Percentiles rank a stretch among this genome's conserved stretches.
Conservation (phyloP, 768 basidiomycete species). For the Tulasnella sp. region DNA sequence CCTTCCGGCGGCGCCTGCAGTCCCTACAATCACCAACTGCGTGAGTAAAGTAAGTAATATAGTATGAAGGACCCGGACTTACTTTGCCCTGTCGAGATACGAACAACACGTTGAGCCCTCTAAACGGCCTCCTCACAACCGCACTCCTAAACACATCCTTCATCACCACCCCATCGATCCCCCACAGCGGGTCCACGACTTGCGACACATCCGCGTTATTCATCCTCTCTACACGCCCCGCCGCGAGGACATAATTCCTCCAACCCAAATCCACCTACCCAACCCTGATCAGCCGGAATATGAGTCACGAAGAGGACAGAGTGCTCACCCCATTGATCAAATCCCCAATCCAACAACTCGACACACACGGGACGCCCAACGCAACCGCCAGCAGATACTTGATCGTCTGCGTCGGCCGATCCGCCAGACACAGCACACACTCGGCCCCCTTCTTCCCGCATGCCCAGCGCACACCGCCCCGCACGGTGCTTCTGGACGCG, state of each 20-base stretch:
- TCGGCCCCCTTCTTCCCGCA: slow-evolving; percentile 12
- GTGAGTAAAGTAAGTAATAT: not conserved
- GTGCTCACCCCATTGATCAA: not conserved
- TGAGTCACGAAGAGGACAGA: not conserved
- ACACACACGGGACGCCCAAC: slow-evolving; percentile 29
- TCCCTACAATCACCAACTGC: not conserved
- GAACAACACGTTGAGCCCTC: not conserved
- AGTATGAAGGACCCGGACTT: not conserved
- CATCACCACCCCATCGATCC: not conserved
- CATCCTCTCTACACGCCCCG: slow-evolving; percentile 10
- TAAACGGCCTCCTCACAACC: not conserved
- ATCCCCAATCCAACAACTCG: slow-evolving; percentile 22
- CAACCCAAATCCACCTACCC: slow-evolving; percentile 10
- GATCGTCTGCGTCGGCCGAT: slow-evolving; percentile 21
- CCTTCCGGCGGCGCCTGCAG: not conserved
- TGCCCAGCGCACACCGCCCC: slow-evolving; percentile 6
- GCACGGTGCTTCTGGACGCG: not conserved
- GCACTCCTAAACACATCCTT: not conserved
- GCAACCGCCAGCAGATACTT: slow-evolving; percentile 30
- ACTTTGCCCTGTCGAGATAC: not conserved
- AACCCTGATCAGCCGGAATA: not conserved
- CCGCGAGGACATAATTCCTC: slow-evolving; percentile 11
- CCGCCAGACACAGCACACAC: slow-evolving; percentile 23
- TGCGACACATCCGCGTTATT: slow-evolving; percentile 9
- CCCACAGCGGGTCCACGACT: not conserved